Percentiles rank a stretch among this genome's conserved stretches.
These are phyloP conservation scores for Podila epicladia DNA, from an alignment of 192 early-diverging fungal genomes.

Conservation along the genomic window DNA sequence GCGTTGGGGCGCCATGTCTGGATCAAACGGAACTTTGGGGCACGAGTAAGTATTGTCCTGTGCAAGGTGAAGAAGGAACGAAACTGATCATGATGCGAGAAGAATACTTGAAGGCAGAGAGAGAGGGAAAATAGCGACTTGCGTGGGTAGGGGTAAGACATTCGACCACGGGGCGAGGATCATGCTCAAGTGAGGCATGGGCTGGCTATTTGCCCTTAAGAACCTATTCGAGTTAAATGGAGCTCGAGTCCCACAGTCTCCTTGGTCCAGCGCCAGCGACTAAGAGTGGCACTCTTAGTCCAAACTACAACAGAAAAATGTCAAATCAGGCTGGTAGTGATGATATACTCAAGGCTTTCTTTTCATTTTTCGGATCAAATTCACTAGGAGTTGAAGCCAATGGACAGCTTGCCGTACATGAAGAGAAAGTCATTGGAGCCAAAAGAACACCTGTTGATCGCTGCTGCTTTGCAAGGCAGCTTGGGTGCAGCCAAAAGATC, in stretches of 20 bases:
- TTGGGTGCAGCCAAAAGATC: slow-evolving; percentile 12
- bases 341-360: neutral
- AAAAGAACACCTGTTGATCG: slow-evolving; percentile 10
- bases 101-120: too few species aligned
- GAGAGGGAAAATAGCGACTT: too few species aligned
- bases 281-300: too few species aligned
- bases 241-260: too few species aligned
- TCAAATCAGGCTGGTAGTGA: neutral
- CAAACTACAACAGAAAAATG: neutral
- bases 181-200: too few species aligned
- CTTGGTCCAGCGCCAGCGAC: too few species aligned
- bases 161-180: too few species aligned
- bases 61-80: too few species aligned
- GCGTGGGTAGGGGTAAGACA: too few species aligned
- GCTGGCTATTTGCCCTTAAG: too few species aligned
- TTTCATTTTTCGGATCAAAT: neutral
- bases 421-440: slow-evolving; percentile 37
- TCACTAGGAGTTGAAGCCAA: slow-evolving; percentile 37
- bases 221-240: too few species aligned
- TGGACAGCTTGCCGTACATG: slow-evolving; percentile 48
- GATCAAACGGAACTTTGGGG: slow-evolving; percentile 66
- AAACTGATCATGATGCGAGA: too few species aligned
- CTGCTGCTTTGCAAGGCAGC: slow-evolving; percentile 8
- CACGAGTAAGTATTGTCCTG: slow-evolving; percentile 16
- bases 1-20: slow-evolving; percentile 82